Base-by-base conservation (phyloP, 1,139 yeast species). In the Kodamaea alishanica region DNA sequence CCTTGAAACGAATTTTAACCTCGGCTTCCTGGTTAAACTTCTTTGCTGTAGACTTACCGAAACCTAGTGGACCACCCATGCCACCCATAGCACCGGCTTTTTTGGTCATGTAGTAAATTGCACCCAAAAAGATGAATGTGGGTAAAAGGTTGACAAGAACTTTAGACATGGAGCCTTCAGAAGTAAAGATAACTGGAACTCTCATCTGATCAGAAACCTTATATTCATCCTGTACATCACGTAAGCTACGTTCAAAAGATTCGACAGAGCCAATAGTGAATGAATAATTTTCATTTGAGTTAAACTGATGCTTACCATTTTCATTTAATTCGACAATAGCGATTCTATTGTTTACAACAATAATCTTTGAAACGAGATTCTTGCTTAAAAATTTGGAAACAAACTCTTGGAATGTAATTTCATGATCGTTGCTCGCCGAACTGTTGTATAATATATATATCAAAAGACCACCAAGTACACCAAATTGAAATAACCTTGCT, bases 241-340 rank as follows among this genome's bases (percentile, higher is more conserved):
- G 86, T 57, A 94, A 70, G 48, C 83, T 84, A 42, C 83, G 80
- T 64, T 94, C 98, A 62, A 94, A 92, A n/a, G 82, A 70, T 51
- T 89, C 97, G 22, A 90, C 80, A 0, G 96, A 86, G 5, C 98
- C 99, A 54, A 94, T 88, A 32, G 86, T 80, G 65, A 94, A 94
- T 41, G 57, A 59, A 41, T 54, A 64, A 24, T 49, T 46, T 5
- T 50, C 53, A 9, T 40, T 42, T 25, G 51, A 48, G 27, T 54
- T 46, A 40, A 51, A 58, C 39, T 65, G 69, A 5, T 57, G 48
- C 38, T 54, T 53, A 8, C 73, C 75, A 33, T 54, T 51, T 7
- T 67, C 72, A 48, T 65, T 70, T 40, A 71, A 56, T 43, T 69
- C 75, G 29, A 71, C 47, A 23, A 58, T 45, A 6, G 70, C 76